A percentile compares a stretch with the other conserved stretches of the same genome.
Conservation (phyloP, 2,329 filamentous ascomycete species). For the Cladosporium sp. region DNA sequence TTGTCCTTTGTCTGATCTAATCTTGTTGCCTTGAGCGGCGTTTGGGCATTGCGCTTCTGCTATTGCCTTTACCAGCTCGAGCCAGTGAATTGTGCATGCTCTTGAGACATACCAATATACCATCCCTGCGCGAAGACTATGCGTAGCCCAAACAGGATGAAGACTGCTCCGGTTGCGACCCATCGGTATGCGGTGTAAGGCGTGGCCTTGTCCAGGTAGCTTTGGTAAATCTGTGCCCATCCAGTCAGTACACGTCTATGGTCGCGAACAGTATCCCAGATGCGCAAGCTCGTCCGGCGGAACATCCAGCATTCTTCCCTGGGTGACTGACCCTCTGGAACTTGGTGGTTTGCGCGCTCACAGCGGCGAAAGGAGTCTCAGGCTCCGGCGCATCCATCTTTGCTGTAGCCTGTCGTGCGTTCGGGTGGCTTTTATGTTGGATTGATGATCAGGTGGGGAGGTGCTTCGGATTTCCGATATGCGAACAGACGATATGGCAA, state of each 20-base stretch:
- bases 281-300: too few relatives aligned
- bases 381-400: conserved; percentile 82
- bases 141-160: conserved; percentile 79
- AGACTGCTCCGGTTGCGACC: conserved; percentile 71
- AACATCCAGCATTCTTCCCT: neutral
- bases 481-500: neutral
- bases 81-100: neutral
- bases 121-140: conserved; percentile 93
- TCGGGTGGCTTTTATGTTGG: neutral
- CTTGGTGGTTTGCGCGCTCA: conserved; percentile 77
- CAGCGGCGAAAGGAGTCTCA: conserved; percentile 88
- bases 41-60: conserved; percentile 13
- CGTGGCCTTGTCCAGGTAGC: conserved; percentile 88
- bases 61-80: neutral
- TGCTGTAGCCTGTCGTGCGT: conserved; percentile 13
- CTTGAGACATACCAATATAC: conserved; percentile 76
- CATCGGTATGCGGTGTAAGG: conserved; percentile 88
- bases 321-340: conserved; percentile 53
- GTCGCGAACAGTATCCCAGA: too few relatives aligned
- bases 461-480: neutral
- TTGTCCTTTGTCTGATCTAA: neutral
- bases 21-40: neutral
- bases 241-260: neutral
- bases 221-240: conserved; percentile 74
- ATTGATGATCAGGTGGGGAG: neutral